Percentiles rank a stretch among this genome's conserved stretches.
Evolutionary conservation across 2,329 filamentous ascomycete species (phyloP).

Genomic region (Hymenoscyphus occultus): DNA sequence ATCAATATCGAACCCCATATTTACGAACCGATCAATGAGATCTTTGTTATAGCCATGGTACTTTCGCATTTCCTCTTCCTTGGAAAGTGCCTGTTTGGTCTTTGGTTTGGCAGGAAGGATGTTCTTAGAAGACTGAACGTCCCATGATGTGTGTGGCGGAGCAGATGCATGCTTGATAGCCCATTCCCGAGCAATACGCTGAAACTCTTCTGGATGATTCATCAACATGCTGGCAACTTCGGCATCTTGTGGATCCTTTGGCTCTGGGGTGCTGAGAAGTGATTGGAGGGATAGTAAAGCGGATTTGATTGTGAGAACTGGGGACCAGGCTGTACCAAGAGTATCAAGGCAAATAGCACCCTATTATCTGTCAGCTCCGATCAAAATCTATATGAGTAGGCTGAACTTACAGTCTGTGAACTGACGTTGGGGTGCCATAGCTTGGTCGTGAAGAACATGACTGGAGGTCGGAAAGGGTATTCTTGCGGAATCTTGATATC

Average conservation of each 20-base stretch:
- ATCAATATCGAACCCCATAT: constrained; percentile 89
- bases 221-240: constrained; percentile 92
- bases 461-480: constrained; percentile 90
- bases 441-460: constrained; percentile 88
- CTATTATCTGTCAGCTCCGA: constrained; percentile 46
- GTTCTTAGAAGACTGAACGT: constrained; percentile 41
- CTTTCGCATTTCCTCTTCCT: constrained; percentile 44
- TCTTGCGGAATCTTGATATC: constrained; percentile 84
- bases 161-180: constrained; percentile 80
- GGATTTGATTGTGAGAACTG: constrained; percentile 93
- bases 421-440: constrained; percentile 98
- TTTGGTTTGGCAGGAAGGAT: constrained; percentile 31
- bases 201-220: constrained; percentile 73
- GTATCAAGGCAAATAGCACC: constrained; percentile 97
- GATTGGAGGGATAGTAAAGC: constrained; percentile 90
- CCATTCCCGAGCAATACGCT: constrained; percentile 84
- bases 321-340: constrained; percentile 85
- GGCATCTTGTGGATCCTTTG: constrained; percentile 94
- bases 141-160: constrained; percentile 52
- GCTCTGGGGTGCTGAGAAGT: constrained; percentile 88
- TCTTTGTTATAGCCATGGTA: constrained; percentile 86
- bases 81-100: constrained; percentile 23
- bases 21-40: constrained; percentile 77
- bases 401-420: constrained; percentile 73
- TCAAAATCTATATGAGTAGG: background rate